Evolutionary conservation across 192 early-diverging fungal genomes (phyloP), one percentile per base, ranked within the genome.

Genomic region (Pilobolus umbonatus): DNA sequence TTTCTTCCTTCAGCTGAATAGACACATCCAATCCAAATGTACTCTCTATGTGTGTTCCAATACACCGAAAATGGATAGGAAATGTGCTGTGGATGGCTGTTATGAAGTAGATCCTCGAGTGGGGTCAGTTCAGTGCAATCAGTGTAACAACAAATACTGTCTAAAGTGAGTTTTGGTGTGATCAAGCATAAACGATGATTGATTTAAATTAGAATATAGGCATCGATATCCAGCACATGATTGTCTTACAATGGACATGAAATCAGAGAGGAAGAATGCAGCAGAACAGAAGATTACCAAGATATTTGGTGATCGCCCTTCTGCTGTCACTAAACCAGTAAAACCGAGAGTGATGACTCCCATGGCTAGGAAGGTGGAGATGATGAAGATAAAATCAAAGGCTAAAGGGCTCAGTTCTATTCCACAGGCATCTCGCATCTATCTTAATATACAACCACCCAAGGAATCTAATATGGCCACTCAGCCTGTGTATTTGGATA

Each of bases 371-470:
- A 22, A 22, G 24, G 45, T 59, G 4, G 57, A 59, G 17, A 25
- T 46, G 7, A 59, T 59, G 57, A 59, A 59, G 24, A 48, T 59
- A 11, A 59, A 59, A 36, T 35, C 57, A 25, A 46, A 59, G 14
- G 57, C 57, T 21, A 59, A 59, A 26, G 57, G 57, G 5, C 3
- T 1, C n/a, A 17, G 45, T 14, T 59, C 57, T 8, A 25, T 59
- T 0, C 57, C 57, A 10, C 7, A 35, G 1, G 6, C 19, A 0
- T 31, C 29, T 3, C 12, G 57, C 1, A 35, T 59, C 8, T 49
- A 59, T 25, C 11, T 59, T 1, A 48, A 47, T 38, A 45, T 59
- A 17, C 45, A 59, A 32, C 21, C 9, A n/a, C 57, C 57, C 3
- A 29, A 48, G 11, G 57, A 35, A 48, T 21, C 14, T 2, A 36